Conservation (phyloP, 2,329 filamentous ascomycete genomes). For the Ampelomyces quisqualis region DNA sequence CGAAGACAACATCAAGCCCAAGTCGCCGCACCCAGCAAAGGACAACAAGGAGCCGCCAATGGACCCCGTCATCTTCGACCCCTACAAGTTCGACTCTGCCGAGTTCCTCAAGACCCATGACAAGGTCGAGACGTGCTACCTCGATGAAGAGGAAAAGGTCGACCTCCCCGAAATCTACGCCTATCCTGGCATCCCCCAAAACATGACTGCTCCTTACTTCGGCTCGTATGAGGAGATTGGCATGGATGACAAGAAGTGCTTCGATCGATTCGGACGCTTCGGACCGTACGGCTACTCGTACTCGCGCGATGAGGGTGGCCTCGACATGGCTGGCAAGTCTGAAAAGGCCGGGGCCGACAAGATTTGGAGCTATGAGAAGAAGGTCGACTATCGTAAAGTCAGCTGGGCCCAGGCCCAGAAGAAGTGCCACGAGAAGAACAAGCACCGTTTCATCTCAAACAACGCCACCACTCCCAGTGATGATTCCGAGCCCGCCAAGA, state of each 20-base stretch:
- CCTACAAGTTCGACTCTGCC: conserved; percentile 48
- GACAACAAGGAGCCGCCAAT: conserved; percentile 43
- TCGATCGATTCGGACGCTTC: conserved; percentile 53
- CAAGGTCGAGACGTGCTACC: conserved; percentile 61
- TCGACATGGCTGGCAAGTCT: conserved; percentile 51
- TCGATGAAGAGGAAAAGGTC: conserved; percentile 61
- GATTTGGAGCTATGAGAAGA: conserved; percentile 52
- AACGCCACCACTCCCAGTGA: conserved; percentile 28
- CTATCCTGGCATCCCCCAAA: conserved; percentile 57
- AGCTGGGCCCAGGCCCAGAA: conserved; percentile 53
- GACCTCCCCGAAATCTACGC: conserved; percentile 64
- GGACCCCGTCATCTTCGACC: conserved; percentile 47
- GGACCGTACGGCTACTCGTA: conserved; percentile 55
- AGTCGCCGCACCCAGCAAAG: conserved; percentile 38
- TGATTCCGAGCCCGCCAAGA: conserved; percentile 40
- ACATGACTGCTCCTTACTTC: conserved; percentile 51
- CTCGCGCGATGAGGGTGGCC: conserved; percentile 47
- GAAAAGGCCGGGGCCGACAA: conserved; percentile 49
- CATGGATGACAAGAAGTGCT: conserved; percentile 52
- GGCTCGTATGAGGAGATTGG: conserved; percentile 52
- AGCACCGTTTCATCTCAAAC: conserved; percentile 48
- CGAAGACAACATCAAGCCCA: conserved; percentile 42
- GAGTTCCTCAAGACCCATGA: conserved; percentile 53
- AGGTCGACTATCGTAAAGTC: conserved; percentile 51
- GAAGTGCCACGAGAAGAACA: conserved; percentile 53